Conservation (phyloP, 1,284 basidiomycete species). For the Cutaneotrichosporon cavernicola region DNA sequence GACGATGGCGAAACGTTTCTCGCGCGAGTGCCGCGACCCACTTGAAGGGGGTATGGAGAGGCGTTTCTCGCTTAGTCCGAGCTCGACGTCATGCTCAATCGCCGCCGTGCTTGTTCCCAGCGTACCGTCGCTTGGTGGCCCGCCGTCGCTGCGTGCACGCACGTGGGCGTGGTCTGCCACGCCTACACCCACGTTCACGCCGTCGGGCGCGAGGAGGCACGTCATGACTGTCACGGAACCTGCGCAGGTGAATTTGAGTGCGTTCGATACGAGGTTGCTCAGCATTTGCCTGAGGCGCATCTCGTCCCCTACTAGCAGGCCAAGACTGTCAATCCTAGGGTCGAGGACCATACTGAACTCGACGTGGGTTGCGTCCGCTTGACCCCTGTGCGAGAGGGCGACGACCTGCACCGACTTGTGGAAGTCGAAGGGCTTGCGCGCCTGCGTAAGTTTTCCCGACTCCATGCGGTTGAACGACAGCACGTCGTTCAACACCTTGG, state of each 20-base stretch:
- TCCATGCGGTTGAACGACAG: slow-evolving; percentile 58
- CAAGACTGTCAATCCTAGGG: slow-evolving; percentile 66
- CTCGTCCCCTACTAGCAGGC: slow-evolving; percentile 57
- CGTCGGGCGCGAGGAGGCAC: slow-evolving; percentile 45
- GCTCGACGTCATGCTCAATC: not conserved
- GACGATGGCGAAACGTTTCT: slow-evolving; percentile 55
- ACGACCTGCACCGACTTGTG: slow-evolving; percentile 78
- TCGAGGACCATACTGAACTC: slow-evolving; percentile 71
- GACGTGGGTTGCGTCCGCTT: slow-evolving; percentile 69
- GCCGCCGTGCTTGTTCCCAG: not conserved
- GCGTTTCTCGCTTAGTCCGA: not conserved
- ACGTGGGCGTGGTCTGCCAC: too few relatives aligned
- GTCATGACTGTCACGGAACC: slow-evolving; percentile 56
- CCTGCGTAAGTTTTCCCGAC: slow-evolving; percentile 46
- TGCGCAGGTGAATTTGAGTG: slow-evolving; percentile 67
- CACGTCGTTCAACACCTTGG: slow-evolving; percentile 75
- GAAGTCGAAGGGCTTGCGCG: slow-evolving; percentile 69
- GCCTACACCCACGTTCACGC: not conserved
- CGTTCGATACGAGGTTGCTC: slow-evolving; percentile 54
- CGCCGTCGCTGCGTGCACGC: not conserved
- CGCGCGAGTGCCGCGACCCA: not conserved
- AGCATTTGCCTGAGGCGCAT: slow-evolving; percentile 76
- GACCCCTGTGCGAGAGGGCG: slow-evolving; percentile 70
- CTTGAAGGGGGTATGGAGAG: not conserved
- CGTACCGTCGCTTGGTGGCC: not conserved